Evolutionary conservation across 805 yeast genomes (phyloP).

Genomic region (Limtongozyma cylindracea): DNA sequence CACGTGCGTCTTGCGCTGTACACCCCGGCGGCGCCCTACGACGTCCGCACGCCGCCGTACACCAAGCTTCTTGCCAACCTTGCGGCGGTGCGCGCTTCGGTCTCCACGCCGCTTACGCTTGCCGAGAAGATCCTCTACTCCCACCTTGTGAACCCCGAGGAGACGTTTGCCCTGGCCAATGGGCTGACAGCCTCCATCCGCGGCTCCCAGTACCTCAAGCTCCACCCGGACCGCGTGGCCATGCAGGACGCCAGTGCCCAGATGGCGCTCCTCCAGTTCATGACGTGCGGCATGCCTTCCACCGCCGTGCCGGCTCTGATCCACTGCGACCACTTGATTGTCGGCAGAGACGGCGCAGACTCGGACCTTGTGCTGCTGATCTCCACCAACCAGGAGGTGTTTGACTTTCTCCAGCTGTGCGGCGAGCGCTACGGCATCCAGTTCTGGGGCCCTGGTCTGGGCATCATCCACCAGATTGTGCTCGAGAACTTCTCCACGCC

Average conservation of each 20-base stretch:
- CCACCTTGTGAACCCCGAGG: constrained; percentile 77
- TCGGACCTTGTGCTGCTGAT: constrained; percentile 62
- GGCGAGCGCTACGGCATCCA: constrained; percentile 90
- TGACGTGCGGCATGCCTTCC: constrained; percentile 78
- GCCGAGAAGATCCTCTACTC: constrained; percentile 91
- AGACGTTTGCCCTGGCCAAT: constrained; percentile 26
- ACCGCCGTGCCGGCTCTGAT: constrained; percentile 90
- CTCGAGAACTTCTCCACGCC: constrained; percentile 93
- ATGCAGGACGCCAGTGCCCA: constrained; percentile 99
- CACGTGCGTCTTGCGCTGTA: no score
- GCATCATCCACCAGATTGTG: constrained; percentile 95
- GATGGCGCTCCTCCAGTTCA: constrained; percentile 94
- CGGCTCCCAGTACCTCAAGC: constrained; percentile 76
- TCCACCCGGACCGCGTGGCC: constrained; percentile 94
- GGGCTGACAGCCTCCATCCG: constrained; percentile 31
- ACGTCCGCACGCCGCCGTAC: constrained; percentile 62
- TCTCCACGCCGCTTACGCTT: constrained; percentile 58
- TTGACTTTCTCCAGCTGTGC: constrained; percentile 80
- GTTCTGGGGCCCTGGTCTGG: constrained; percentile 99
- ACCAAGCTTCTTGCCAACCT: constrained; percentile 45
- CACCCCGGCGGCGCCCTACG: no score
- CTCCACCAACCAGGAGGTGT: constrained; percentile 79
- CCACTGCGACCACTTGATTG: constrained; percentile 96
- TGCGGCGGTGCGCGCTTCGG: constrained; percentile 31
- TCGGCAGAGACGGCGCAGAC: constrained; percentile 84